Conservation (phyloP, 495 filamentous ascomycete species). For the Neurospora pannonica region DNA sequence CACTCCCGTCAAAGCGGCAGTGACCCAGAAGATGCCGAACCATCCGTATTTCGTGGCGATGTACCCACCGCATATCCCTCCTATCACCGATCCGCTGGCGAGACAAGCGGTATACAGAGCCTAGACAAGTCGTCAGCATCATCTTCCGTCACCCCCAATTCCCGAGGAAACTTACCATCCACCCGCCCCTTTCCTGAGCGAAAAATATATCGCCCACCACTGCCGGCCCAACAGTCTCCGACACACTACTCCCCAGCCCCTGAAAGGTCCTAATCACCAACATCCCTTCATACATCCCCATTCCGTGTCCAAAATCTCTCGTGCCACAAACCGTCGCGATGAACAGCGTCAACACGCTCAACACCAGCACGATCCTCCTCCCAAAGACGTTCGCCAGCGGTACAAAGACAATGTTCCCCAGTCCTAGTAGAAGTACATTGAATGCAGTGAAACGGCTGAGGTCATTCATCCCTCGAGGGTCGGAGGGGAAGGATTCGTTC, state of each 20-base stretch:
- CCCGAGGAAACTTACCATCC: conserved; percentile 28
- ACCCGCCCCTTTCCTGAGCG: conserved; percentile 37
- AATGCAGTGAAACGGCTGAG: conserved; percentile 19
- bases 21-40: conserved; percentile 35
- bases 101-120: conserved; percentile 44
- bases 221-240: conserved; percentile 44
- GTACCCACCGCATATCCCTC: conserved; percentile 41
- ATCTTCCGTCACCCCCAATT: neutral
- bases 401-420: conserved; percentile 38
- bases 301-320: neutral
- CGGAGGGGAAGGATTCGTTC: conserved; percentile 15
- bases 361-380: conserved; percentile 42
- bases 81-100: conserved; percentile 40
- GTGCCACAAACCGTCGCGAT: conserved; percentile 41
- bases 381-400: conserved; percentile 49
- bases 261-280: conserved; percentile 40
- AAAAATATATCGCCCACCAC: conserved; percentile 47
- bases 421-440: conserved; percentile 18
- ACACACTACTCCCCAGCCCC: conserved; percentile 45
- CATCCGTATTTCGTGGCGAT: conserved; percentile 34
- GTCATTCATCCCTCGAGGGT: conserved; percentile 6
- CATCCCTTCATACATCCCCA: conserved; percentile 14
- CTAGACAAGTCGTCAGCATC: conserved; percentile 3
- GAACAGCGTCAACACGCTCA: conserved; percentile 36
- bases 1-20: conserved; percentile 28